A percentile compares a stretch with the other conserved stretches of the same genome.
These are phyloP conservation scores for Colletotrichum zoysiae DNA, from an alignment of 2,329 filamentous ascomycete species.

Conservation along the genomic window DNA sequence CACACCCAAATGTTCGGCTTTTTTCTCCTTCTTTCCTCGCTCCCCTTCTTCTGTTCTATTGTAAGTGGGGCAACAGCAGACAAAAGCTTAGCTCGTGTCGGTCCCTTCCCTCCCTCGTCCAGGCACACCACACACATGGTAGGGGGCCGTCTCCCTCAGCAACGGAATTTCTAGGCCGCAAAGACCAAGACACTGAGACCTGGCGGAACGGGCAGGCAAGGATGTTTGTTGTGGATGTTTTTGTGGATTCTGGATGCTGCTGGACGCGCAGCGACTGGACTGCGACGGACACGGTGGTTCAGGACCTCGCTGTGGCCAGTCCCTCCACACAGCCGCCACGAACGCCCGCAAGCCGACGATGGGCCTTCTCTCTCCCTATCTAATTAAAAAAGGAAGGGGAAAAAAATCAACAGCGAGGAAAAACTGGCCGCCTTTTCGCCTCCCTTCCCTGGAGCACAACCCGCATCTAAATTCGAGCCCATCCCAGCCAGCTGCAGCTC, in stretches of 20 bases:
- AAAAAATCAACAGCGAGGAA: conserved; percentile 18
- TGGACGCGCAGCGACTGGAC: conserved; percentile 18
- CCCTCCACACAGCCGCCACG: conserved; percentile 28
- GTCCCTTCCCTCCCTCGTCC: conserved; percentile 1
- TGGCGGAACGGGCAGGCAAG: conserved; percentile 10
- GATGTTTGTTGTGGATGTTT: background rate
- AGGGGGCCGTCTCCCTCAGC: conserved; percentile 11
- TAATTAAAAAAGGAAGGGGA: conserved; percentile 8
- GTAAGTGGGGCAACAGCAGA: conserved; percentile 19
- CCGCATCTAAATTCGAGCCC: conserved; percentile 13
- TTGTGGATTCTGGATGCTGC: conserved; percentile 18
- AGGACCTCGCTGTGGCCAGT: conserved; percentile 15
- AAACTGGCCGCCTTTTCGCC: conserved; percentile 19
- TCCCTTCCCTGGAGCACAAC: conserved; percentile 14
- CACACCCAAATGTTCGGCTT: background rate
- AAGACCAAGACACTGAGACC: background rate
- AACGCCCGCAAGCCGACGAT: conserved; percentile 33
- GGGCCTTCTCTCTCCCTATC: conserved; percentile 26
- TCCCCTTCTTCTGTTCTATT: conserved; percentile 20
- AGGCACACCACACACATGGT: conserved; percentile 10
- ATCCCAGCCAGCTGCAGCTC: background rate
- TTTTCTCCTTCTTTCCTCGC: background rate
- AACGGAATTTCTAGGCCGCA: background rate
- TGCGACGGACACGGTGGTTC: background rate
- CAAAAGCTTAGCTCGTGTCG: conserved; percentile 34